Conservation (phyloP, 2,329 filamentous ascomycete species). For the Sporothrix globosa region DNA sequence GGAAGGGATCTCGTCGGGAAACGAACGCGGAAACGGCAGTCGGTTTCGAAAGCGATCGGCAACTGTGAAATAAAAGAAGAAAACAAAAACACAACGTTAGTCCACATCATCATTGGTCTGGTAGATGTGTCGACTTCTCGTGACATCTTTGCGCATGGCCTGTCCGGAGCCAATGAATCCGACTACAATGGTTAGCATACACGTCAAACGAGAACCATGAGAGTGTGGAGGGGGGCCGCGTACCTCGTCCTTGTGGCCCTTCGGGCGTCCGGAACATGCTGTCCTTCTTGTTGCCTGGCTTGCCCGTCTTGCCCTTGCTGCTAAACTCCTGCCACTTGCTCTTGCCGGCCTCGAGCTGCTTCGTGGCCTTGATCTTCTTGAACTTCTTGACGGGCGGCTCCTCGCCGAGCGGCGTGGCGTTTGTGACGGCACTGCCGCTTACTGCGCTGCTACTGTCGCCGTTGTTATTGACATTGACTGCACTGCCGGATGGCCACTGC, state of each 20-base stretch:
- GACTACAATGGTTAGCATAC: slow-evolving; percentile 59
- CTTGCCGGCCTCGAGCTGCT: slow-evolving; percentile 87
- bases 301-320: slow-evolving; percentile 71
- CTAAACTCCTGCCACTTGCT: slow-evolving; percentile 95
- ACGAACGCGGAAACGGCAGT: neutral
- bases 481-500: slow-evolving; percentile 42
- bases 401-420: slow-evolving; percentile 42
- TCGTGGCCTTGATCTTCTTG: slow-evolving; percentile 89
- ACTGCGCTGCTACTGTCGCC: slow-evolving; percentile 46
- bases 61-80: slow-evolving; percentile 21
- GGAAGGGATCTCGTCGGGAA: neutral
- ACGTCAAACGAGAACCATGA: neutral
- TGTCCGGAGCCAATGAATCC: slow-evolving; percentile 96
- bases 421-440: neutral
- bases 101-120: slow-evolving; percentile 75
- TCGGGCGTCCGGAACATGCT: slow-evolving; percentile 97
- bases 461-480: slow-evolving; percentile 57
- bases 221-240: slow-evolving; percentile 37
- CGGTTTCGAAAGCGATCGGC: neutral
- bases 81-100: slow-evolving; percentile 46
- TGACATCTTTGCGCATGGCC: slow-evolving; percentile 89
- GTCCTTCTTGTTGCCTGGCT: slow-evolving; percentile 73
- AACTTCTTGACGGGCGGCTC: slow-evolving; percentile 78
- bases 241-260: slow-evolving; percentile 83
- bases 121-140: slow-evolving; percentile 82